Base-by-base conservation (phyloP, 2,329 filamentous ascomycete species). In the Ophiostoma ulmi region DNA sequence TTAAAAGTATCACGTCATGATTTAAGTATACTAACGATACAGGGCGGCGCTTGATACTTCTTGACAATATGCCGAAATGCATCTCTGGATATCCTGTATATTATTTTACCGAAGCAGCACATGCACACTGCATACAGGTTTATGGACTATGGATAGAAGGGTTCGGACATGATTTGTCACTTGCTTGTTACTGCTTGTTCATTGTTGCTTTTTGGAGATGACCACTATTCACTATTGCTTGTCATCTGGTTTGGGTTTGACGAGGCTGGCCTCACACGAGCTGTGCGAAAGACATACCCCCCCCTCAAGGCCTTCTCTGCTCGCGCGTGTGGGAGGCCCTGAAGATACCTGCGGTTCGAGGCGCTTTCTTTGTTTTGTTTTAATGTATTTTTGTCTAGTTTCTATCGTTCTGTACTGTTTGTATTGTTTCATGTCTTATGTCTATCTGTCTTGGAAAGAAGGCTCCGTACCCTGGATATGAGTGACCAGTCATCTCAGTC, bases 341-440 rank as follows among this genome's bases (percentile, higher is more conserved):
- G 63, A 65, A 38, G 36, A 65, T 38, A 65, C 20, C 63, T 39
- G 63, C 14, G 63, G 36, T 14, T 65, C 10, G 63, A 65, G 63
- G 35, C 63, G 63, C 58, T 63, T 36, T 67, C 55, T 48, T 14
- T 67, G 22, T 55, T 61, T 41, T 41, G 58, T 68, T 64, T 69
- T 69, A 26, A 1, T 38, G 61, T 64, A 20, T 44, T 65, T 11
- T 55, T 41, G 35, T 38, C 2, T 65, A n/a, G 20, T 41, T 41
- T 38, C n/a, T 22, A 31, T 36, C 35, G 10, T n/a, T 64, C 10
- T 64, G 26, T 64, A 8, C 31, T 64, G 11, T 22, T 64, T 31
- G 17, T 20, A 38, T 64, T 36, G 31, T 36, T 22, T 26, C 26
- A 20, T 35, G 26, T 10, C 13, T 20, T 3, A 14, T n/a, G 61